Base-by-base conservation (phyloP, 2,329 filamentous ascomycete species). In the Immersiporthe knoxdaviesiana region DNA sequence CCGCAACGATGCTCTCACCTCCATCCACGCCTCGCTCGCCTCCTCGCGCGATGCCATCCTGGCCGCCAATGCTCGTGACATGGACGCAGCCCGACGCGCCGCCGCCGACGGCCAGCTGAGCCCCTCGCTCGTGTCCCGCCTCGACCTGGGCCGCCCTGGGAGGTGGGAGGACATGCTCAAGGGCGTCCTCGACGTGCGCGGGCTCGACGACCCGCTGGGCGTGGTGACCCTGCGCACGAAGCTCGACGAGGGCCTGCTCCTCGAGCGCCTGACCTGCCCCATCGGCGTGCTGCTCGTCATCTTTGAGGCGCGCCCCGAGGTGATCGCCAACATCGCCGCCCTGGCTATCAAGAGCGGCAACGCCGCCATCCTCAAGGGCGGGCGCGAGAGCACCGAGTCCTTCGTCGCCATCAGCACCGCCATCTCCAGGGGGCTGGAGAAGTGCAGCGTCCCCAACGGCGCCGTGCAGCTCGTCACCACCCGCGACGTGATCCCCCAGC, bases 161-260 rank as follows among this genome's bases (percentile, higher is more conserved):
- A 98, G 98, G 82, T 99, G 91, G 85, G 94, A 97, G 77, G 96
- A 98, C 77, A 98, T 99, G 96, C 85, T 99, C 73, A 91, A 94
- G 82, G 96, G 96, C 35, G 97, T 99, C 71, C 81, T 97, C 70
- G 93, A 97, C 80, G 96, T 99, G 71, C 87, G 91, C 73, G 86
- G 88, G 64, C 85, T 99, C 37, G 87, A 92, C 63, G 96, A 99
- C 81, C 96, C 96, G 93, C 92, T 98, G 76, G 95, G 95, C 75
- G 91, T 91, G 77, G 85, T 96, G 66, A 94, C 93, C 54, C 84
- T 97, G 76, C 89, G 91, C 72, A 98, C 94, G 59, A 87, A 90
- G 68, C 87, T 99, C 14, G 96, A 98, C 79, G 92, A 97, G 74
- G 91, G 90, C 66, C 86, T 99, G 66, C 86, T 91, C 65, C 86